These are phyloP conservation scores for Dimocarpus longan DNA, from an alignment of 345 rosid species.

Conservation along the genomic window DNA sequence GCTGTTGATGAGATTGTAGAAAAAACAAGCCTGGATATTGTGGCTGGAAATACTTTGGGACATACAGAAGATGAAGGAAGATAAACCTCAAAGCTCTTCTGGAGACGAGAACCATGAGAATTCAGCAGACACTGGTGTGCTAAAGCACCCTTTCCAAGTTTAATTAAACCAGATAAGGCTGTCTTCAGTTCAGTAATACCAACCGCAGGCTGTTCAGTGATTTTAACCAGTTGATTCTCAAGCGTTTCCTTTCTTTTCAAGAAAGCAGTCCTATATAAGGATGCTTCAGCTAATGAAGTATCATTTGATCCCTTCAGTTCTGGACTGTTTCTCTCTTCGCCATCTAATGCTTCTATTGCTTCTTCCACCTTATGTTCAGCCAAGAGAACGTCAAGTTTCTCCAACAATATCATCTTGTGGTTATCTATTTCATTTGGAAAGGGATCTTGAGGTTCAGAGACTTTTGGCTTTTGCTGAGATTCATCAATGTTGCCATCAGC, in stretches of 20 bases:
- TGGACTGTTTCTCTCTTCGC: slow-evolving; percentile 63
- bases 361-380: slow-evolving; percentile 85
- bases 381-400: slow-evolving; percentile 75
- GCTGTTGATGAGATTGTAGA: slow-evolving; percentile 64
- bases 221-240: slow-evolving; percentile 71
- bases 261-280: slow-evolving; percentile 58
- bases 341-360: slow-evolving; percentile 66
- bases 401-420: slow-evolving; percentile 47
- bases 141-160: slow-evolving; percentile 80
- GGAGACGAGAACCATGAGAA: slow-evolving; percentile 55
- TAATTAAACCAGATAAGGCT: slow-evolving; percentile 62
- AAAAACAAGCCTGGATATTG: slow-evolving; percentile 76
- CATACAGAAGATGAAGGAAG: slow-evolving; percentile 77
- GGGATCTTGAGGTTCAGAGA: slow-evolving; percentile 34
- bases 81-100: slow-evolving; percentile 59
- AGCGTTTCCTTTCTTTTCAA: slow-evolving; percentile 64
- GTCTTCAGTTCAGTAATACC: slow-evolving; percentile 54
- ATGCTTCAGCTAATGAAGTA: slow-evolving; percentile 42
- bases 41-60: slow-evolving; percentile 76
- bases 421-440: slow-evolving; percentile 38
- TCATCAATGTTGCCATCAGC: slow-evolving; percentile 38
- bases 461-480: slow-evolving; percentile 35
- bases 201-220: slow-evolving; percentile 65
- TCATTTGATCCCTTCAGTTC: slow-evolving; percentile 66
- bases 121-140: slow-evolving; percentile 81